Base-by-base conservation (phyloP, 31 red algal species). In the Porphyra umbilicalis region DNA sequence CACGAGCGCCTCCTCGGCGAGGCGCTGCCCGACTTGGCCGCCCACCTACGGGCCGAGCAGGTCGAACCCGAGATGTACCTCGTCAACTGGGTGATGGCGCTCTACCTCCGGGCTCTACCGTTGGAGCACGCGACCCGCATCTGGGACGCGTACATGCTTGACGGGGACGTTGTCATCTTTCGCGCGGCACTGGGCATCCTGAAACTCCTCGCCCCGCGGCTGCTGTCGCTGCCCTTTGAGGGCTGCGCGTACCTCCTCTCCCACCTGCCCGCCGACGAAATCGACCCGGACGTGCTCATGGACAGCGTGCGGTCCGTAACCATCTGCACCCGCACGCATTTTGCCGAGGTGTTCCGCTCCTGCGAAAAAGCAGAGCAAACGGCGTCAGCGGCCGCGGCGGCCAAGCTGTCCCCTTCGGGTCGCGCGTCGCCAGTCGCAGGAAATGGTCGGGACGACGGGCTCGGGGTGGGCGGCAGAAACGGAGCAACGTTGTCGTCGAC, bases 41-140 rank as follows among this genome's bases (percentile, higher is more conserved):
- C 86, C 11, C 93, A 98, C 85, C 92, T 98, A 79, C 83, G 85
- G 39, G 78, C 36, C 13, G 79, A 93, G 10, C 87, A 89, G 35
- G 87, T 98, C 31, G 88, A 98, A 34, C 92, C 96, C 20, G 93
- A 98, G 83, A 83, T 98, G 82, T 98, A 98, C 81, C 88, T 98
- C 85, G 92, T 98, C 79, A 93, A 93, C 57, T 98, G 96, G 96
- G 86, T 98, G 0, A 98, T 98, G 96, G 91, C 93, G 0, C 85
- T 95, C 16, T 98, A 95, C 77, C 95, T 93, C 74, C 82, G 93
- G 13, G 90, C 91, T 36, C 83, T 98, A 13, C 96, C 96, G 44
- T 75, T 98, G 5, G 96, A 98, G 75, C 38, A 85, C n/a, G 93
- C 93, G 10, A 88, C 90, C 39, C 79, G 96, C 34, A 95, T 98